Evolutionary conservation across 2,329 filamentous ascomycete species (phyloP).

Genomic region (Tolypocladium tropicale): DNA sequence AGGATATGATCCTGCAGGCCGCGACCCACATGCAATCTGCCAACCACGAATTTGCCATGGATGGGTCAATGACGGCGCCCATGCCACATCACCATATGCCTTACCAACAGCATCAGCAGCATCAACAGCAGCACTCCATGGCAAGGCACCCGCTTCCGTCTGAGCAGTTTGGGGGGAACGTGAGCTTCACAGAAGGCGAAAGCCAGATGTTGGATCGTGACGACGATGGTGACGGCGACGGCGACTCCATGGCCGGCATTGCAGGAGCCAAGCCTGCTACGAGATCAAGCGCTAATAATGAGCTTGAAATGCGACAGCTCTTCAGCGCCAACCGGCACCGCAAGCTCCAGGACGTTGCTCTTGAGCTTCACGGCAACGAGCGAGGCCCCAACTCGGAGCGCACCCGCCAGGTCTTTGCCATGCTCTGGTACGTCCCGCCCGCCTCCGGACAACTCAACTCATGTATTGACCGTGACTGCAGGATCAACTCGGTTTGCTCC

Average conservation of each 20-base stretch:
- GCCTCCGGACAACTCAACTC: neutral
- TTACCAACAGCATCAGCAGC: slow-evolving; percentile 23
- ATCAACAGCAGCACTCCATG: slow-evolving; percentile 26
- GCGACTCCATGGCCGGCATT: slow-evolving; percentile 37
- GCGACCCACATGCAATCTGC: slow-evolving; percentile 44
- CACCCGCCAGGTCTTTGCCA: slow-evolving; percentile 76
- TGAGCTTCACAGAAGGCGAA: slow-evolving; percentile 47
- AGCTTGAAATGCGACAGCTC: slow-evolving; percentile 69
- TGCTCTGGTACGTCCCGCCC: slow-evolving; percentile 62
- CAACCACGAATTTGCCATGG: slow-evolving; percentile 40
- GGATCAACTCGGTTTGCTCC: slow-evolving; percentile 64
- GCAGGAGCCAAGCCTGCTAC: slow-evolving; percentile 44
- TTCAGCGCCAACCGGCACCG: slow-evolving; percentile 60
- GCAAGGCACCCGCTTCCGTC: slow-evolving; percentile 41
- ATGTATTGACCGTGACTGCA: slow-evolving; percentile 19
- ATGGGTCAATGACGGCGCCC: slow-evolving; percentile 31
- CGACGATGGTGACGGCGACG: slow-evolving; percentile 48
- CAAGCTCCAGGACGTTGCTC: slow-evolving; percentile 59
- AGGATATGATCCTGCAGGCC: slow-evolving; percentile 50
- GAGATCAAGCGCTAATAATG: slow-evolving; percentile 66
- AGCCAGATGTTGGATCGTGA: slow-evolving; percentile 52
- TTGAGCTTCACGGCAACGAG: slow-evolving; percentile 69
- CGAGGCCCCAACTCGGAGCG: slow-evolving; percentile 73
- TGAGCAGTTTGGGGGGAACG: slow-evolving; percentile 41
- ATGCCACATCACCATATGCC: slow-evolving; percentile 29